Conservation (phyloP, 2,329 filamentous ascomycete genomes). For the Hortaea werneckii region DNA sequence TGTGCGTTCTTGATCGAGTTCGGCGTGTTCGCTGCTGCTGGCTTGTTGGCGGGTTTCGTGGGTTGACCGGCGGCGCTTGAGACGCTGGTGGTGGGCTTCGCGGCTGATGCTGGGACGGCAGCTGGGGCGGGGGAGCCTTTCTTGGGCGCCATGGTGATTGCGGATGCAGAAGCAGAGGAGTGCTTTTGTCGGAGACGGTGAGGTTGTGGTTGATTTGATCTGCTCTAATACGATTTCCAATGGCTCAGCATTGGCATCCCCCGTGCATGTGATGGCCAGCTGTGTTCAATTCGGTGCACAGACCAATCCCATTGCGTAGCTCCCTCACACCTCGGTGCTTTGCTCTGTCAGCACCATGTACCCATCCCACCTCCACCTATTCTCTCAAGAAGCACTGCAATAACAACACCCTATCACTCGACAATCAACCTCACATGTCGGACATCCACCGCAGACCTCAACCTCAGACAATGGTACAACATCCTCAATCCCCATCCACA, state of each 20-base stretch:
- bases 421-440: neutral
- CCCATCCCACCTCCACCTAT: no score
- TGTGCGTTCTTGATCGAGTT: neutral
- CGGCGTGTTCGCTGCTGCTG: conserved; percentile 7
- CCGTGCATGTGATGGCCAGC: no score
- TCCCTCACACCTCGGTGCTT: no score
- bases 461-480: neutral
- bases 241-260: no score
- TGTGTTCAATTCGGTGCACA: no score
- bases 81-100: conserved; percentile 11
- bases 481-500: neutral
- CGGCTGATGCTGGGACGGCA: conserved; percentile 13
- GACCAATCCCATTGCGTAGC: no score
- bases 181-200: no score
- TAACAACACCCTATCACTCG: no score
- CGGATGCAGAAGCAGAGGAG: neutral
- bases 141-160: conserved; percentile 20
- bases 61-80: conserved; percentile 13
- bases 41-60: conserved; percentile 10
- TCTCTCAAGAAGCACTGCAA: no score
- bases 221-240: no score
- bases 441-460: neutral
- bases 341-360: no score
- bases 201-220: no score
- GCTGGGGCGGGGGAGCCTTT: conserved; percentile 17